Evolutionary conservation across 108 stramenopile species (phyloP), one percentile per base, ranked within the genome.

Genomic region (Skeletonema grethae): DNA sequence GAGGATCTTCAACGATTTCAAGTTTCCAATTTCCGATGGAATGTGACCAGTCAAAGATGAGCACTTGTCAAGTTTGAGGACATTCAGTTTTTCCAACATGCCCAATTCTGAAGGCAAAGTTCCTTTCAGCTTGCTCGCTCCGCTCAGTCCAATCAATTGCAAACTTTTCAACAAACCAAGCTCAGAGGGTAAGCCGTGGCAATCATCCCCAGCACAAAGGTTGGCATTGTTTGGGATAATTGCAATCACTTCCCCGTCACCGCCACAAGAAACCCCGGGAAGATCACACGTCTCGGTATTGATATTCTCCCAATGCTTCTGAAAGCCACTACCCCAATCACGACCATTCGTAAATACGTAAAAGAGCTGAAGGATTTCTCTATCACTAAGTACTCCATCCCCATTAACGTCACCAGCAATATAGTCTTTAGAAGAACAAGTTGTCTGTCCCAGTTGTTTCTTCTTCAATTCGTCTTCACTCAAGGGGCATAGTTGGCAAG

Each of bases 341-440:
- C 10, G 11, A 16, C 89, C 89, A 65, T 79, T 57, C 9, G 76
- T 85, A 11, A 84, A 70, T 7, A 76, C 59, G 56, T 68, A 88
- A 11, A 90, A 43, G 7, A 86, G 64, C 29, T 76, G 71, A 18
- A 90, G 71, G 3, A 86, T 70, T 70, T 90, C 89, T 7, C 84
- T 59, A 50, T 79, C 69, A 18, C 84, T 80, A 5, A 90, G 67
- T 3, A 66, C 45, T 9, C 89, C 86, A 46, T 87, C 85, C 7
- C 83, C 85, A 67, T 90, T 63, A n/a, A 86, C 30, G 65, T 88
- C 89, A 6, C 89, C 87, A 38, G 80, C 45, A 6, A 85, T 58
- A 64, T 71, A 81, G 5, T 61, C 67, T 18, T 58, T 38, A 8
- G 61, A 69, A 41, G 65, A 57, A 60, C 89, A 87, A 1, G 56